Evolutionary conservation across 192 early-diverging fungal genomes (phyloP), one percentile per base, ranked within the genome.

Genomic region (Umbelopsis isabellina): DNA sequence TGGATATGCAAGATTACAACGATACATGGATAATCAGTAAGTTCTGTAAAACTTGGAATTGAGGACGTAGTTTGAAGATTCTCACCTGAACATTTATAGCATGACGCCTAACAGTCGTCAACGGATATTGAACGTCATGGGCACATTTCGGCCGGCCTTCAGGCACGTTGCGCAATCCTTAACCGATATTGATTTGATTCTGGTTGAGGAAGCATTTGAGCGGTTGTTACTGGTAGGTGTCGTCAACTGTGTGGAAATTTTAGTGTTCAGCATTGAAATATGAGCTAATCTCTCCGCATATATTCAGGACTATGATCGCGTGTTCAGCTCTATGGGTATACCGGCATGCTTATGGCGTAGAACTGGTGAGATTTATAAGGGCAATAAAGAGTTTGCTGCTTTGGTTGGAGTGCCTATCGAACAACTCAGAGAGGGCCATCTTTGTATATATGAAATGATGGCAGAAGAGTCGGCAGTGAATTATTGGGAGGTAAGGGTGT

Each of bases 181-280:
- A 58, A 97, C 94, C 1, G 97, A 98, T 82, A 88, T 95, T 69
- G 97, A 98, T 79, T 79, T 98, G 71, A 89, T 98, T 46, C 77
- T 97, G 71, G 95, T 98, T 0, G 97, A 98, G 79, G 97, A 97
- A 82, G 90, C 91, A 20, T 98, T 98, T 83, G 97, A 98, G 83
- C 85, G 97, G 25, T 83, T 97, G 64, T 83, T 98, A 52, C 84
- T 97, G 45, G 86, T 87, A 82, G 41, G 76, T 67, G 47, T 18
- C 25, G 1, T 22, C 58, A 21, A 33, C 35, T 22, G 16, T n/a
- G 22, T 16, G 11, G 27, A 13, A 23, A 23, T 27, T 25, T 47
- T 20, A 23, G 4, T 21, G 50, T 49, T n/a, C n/a, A 45, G 2
- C 9, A 9, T 70, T 41, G 37, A 41, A 41, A 41, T 1, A 41